These are phyloP conservation scores for Emmonsiellopsis sp. DNA, from an alignment of 2,329 filamentous ascomycete species.

Conservation along the genomic window DNA sequence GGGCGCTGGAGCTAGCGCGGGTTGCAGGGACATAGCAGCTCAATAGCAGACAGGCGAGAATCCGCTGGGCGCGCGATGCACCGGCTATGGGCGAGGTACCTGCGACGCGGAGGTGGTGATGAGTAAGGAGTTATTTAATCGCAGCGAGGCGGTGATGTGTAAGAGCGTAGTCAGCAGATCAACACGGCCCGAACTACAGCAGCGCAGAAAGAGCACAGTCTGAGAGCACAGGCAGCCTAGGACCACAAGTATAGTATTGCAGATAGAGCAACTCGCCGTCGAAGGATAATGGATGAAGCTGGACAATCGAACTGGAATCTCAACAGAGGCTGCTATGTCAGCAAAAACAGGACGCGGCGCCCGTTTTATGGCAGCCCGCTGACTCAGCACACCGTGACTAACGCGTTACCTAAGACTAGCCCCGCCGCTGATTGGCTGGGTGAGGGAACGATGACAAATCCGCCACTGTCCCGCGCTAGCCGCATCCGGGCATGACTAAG, in stretches of 20 bases:
- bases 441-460: background rate
- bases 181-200: background rate
- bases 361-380: too few relatives aligned
- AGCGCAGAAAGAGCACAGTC: too few relatives aligned
- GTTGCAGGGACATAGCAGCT: constrained; percentile 30
- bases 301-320: too few relatives aligned
- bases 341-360: too few relatives aligned
- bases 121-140: background rate
- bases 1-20: constrained; percentile 39
- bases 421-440: too few relatives aligned
- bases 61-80: background rate
- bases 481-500: too few relatives aligned
- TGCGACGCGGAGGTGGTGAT: background rate
- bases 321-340: too few relatives aligned
- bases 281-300: too few relatives aligned
- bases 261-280: too few relatives aligned
- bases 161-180: background rate
- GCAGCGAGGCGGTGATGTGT: background rate
- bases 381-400: background rate
- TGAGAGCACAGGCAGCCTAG: too few relatives aligned
- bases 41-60: background rate
- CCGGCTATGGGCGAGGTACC: background rate
- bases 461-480: too few relatives aligned
- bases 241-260: too few relatives aligned
- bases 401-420: background rate